phyloP scores from a whole-genome alignment of 257 asterid genomes.

The Striga asiatica region DNA sequence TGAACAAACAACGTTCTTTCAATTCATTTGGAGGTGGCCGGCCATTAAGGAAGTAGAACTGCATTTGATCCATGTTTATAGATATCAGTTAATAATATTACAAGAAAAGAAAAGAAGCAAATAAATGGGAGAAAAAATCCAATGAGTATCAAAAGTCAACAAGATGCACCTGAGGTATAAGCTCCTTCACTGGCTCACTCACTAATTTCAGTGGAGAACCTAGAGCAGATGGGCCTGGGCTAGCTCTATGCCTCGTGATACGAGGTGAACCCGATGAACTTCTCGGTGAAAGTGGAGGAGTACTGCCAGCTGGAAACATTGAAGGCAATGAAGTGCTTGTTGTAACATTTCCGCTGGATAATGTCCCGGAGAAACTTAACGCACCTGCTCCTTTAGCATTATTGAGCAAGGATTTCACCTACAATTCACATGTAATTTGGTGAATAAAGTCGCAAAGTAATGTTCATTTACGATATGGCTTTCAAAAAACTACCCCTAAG shows the following conservation, averaged over 20 bases:
- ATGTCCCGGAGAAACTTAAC: slow-evolving; percentile 52
- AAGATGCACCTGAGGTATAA: slow-evolving; percentile 80
- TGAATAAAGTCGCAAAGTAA: not conserved
- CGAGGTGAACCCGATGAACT: slow-evolving; percentile 97
- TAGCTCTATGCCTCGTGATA: slow-evolving; percentile 68
- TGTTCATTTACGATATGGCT: not conserved
- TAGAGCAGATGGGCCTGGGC: slow-evolving; percentile 76
- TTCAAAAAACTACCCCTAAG: slow-evolving; percentile 16
- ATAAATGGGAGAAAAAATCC: not conserved
- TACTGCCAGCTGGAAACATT: slow-evolving; percentile 97
- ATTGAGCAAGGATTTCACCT: slow-evolving; percentile 82
- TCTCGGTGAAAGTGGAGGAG: slow-evolving; percentile 99
- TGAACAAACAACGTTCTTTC: slow-evolving; percentile 86
- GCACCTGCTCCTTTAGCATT: slow-evolving; percentile 82
- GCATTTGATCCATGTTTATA: slow-evolving; percentile 27
- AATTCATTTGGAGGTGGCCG: slow-evolving; percentile 89
- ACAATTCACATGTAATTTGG: slow-evolving; percentile 11
- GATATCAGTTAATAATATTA: slow-evolving; percentile 7
- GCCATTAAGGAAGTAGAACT: slow-evolving; percentile 93
- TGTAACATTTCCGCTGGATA: slow-evolving; percentile 52
- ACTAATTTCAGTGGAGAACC: slow-evolving; percentile 81
- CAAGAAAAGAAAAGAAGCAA: not conserved
- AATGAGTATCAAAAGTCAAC: slow-evolving; percentile 7
- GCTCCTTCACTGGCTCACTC: slow-evolving; percentile 83
- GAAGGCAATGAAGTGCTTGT: slow-evolving; percentile 78